phyloP scores from a whole-genome alignment of 2,329 filamentous ascomycete genomes.

The Talaromyces sp. region DNA sequence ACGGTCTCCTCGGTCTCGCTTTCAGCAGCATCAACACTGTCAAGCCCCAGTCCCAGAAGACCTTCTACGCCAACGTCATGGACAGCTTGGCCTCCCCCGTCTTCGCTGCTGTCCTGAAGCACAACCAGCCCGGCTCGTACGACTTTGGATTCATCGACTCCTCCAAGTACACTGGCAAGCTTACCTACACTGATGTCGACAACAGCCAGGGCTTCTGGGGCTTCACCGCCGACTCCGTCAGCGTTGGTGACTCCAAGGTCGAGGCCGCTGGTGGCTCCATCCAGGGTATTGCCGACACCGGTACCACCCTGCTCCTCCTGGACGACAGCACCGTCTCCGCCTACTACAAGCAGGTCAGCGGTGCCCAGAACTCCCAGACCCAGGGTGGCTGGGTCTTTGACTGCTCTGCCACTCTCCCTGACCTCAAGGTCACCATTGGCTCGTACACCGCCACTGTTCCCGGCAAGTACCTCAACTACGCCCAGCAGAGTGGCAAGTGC shows the following conservation, averaged over 20 bases:
- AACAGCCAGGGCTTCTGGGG: constrained; percentile 59
- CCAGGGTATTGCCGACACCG: constrained; percentile 62
- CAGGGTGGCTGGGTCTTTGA: constrained; percentile 55
- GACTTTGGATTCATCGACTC: constrained; percentile 14
- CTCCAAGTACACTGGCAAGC: constrained; percentile 7
- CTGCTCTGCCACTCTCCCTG: constrained; percentile 47
- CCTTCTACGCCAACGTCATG: constrained; percentile 59
- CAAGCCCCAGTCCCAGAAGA: constrained; percentile 36
- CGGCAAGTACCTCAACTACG: constrained; percentile 52
- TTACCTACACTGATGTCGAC: constrained; percentile 27
- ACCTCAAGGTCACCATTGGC: constrained; percentile 49
- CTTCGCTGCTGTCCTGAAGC: constrained; percentile 11
- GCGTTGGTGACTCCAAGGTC: constrained; percentile 39
- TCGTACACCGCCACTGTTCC: constrained; percentile 48
- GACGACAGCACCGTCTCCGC: constrained; percentile 48
- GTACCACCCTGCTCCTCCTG: constrained; percentile 62
- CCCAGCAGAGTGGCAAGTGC: constrained; percentile 47
- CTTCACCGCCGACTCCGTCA: constrained; percentile 54
- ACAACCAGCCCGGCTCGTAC: constrained; percentile 9
- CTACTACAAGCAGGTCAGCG: constrained; percentile 57
- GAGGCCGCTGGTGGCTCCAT: constrained; percentile 37
- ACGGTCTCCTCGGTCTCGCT: constrained; percentile 57
- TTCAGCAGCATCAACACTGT: constrained; percentile 56
- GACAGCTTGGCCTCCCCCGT: constrained; percentile 35
- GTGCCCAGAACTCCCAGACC: constrained; percentile 32